Evolutionary conservation across 176 grass and related monocot species (phyloP), one percentile per base, ranked within the genome.

Genomic region (Calamus simplicifolius): DNA sequence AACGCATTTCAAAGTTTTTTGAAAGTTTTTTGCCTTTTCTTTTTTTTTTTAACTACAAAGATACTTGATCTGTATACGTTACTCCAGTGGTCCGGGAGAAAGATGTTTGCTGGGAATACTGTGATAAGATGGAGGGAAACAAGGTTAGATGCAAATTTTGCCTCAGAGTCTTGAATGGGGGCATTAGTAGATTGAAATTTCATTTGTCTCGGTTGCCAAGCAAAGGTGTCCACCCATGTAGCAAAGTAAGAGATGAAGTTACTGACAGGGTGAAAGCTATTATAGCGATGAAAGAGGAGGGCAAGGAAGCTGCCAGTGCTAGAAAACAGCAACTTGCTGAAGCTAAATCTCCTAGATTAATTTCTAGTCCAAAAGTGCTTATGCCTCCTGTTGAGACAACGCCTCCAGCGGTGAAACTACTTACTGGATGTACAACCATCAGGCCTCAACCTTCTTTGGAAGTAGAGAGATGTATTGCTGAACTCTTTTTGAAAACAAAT

Each of bases 401-500:
- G 58, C 75, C 75, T 56, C 73, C 86, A 16, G 66, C 64, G 2
- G 64, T 31, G 23, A 58, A 50, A 25, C n/a, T 55, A 63, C 63
- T 73, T 81, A 50, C 62, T 28, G 67, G 43, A 59, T 66, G 52
- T 72, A 52, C 72, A 65, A n/a, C 75, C 7, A 55, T 54, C 48
- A 82, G 74, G 17, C 58, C 59, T 50, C 76, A 50, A 21, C 28
- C 69, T 72, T 62, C 65, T 68, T 58, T 80, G 58, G 87, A 88
- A 27, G 62, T 71, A 52, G 81, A 92, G 50, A 83, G 93, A 35
- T 92, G 84, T 48, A 78, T 98, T 57, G 93, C 93, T n/a, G 81
- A 98, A 57, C 92, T 98, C 73, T 92, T 90, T 96, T 98, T 1
- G 84, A 92, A 63, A 92, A 98, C 69, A 98, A 85, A 62, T 76